phyloP scores from a whole-genome alignment of 106 monocot species.

The Allium sativum region DNA sequence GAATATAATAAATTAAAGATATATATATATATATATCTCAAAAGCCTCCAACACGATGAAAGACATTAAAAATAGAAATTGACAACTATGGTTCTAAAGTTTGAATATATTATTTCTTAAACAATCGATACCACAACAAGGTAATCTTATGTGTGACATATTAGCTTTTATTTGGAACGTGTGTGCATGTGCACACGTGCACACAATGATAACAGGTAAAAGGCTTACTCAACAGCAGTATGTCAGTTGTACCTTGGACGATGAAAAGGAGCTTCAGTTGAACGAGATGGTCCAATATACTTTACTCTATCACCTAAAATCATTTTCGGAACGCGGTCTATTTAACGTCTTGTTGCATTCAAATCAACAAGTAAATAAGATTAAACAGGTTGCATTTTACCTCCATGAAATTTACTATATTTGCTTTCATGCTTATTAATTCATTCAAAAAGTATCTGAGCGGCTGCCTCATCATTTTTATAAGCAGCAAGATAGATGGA shows the following conservation, averaged over 20 bases:
- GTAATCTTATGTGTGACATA: background rate
- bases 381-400: too few relatives aligned
- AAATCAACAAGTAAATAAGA: background rate
- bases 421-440: too few relatives aligned
- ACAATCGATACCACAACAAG: background rate
- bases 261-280: conserved; percentile 36
- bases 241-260: conserved; percentile 28
- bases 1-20: too few relatives aligned
- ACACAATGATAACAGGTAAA: background rate
- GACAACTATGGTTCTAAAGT: background rate
- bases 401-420: too few relatives aligned
- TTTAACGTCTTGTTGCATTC: background rate
- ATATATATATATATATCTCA: too few relatives aligned
- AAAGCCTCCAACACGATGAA: too few relatives aligned
- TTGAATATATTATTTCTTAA: background rate
- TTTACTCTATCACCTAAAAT: conserved; percentile 72
- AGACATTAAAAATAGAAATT: too few relatives aligned
- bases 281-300: conserved; percentile 45
- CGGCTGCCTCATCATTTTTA: too few relatives aligned
- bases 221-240: conserved; percentile 27
- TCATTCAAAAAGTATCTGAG: too few relatives aligned
- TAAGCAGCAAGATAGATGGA: too few relatives aligned
- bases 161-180: background rate
- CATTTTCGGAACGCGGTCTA: background rate
- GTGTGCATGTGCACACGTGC: too few relatives aligned